These are phyloP conservation scores for Colletotrichum spaethianum DNA, from an alignment of 2,329 filamentous ascomycete species.

Conservation along the genomic window DNA sequence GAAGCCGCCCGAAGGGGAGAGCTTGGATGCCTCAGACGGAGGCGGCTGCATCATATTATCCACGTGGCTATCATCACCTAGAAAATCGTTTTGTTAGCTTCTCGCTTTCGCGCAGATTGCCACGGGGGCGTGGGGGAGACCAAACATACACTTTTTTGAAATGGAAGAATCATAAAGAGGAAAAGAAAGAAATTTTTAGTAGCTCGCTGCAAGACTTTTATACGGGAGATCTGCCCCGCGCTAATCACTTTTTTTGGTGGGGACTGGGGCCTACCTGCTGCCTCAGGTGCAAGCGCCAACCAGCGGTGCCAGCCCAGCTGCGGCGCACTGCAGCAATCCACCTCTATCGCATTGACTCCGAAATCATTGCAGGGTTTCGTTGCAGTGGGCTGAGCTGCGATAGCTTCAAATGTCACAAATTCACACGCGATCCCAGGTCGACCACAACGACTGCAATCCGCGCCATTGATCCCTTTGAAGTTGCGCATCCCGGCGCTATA, in stretches of 20 bases:
- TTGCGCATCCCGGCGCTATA: not conserved
- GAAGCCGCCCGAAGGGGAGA: conserved; percentile 90
- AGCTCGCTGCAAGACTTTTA: conserved; percentile 54
- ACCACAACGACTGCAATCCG: not conserved
- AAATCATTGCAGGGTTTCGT: conserved; percentile 8
- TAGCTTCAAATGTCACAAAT: conserved; percentile 34
- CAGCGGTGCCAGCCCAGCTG: not conserved
- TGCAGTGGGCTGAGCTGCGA: conserved; percentile 31
- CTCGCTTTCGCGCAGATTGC: conserved; percentile 12
- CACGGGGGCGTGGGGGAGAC: conserved; percentile 46
- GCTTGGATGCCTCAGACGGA: conserved; percentile 77
- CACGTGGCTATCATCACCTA: conserved; percentile 99
- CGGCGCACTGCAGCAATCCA: conserved; percentile 16
- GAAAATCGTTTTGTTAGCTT: conserved; percentile 46
- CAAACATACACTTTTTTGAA: conserved; percentile 92
- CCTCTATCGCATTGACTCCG: conserved; percentile 1
- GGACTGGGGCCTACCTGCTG: conserved; percentile 43
- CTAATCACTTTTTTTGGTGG: conserved; percentile 46
- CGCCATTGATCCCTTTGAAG: conserved; percentile 8
- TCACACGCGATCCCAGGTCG: not conserved
- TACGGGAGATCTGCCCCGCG: conserved; percentile 46
- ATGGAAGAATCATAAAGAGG: conserved; percentile 94
- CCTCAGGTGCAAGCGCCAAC: conserved; percentile 33
- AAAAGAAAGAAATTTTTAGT: conserved; percentile 59
- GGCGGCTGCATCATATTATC: conserved; percentile 86